These are phyloP conservation scores for Morella rubra DNA, from an alignment of 306 rosid genomes.

Conservation along the genomic window DNA sequence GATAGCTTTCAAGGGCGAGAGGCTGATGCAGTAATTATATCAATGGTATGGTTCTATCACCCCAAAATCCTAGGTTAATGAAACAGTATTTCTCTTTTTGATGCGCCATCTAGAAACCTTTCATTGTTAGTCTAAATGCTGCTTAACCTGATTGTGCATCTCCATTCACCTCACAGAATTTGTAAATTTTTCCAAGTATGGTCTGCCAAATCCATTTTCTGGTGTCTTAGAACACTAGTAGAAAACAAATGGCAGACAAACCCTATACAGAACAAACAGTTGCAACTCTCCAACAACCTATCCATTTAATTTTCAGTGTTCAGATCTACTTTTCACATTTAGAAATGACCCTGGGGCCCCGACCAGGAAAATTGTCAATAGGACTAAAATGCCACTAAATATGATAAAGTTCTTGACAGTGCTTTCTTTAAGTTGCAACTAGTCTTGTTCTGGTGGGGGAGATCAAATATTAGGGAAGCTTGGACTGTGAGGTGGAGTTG, in stretches of 20 bases:
- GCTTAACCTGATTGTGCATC: neutral
- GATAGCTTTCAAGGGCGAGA: slow-evolving; percentile 95
- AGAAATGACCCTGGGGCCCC: neutral
- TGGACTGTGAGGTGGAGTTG: neutral
- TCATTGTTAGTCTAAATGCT: neutral
- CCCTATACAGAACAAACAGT: neutral
- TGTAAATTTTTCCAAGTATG: neutral
- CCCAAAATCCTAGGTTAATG: neutral
- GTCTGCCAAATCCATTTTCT: neutral
- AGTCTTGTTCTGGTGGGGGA: neutral
- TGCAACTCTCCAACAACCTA: neutral
- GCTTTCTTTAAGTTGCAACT: neutral
- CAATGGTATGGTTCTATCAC: slow-evolving; percentile 54
- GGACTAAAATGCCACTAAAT: neutral
- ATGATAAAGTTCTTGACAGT: neutral
- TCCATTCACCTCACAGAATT: neutral
- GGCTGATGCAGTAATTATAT: slow-evolving; percentile 87
- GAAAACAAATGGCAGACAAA: neutral
- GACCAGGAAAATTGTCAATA: neutral
- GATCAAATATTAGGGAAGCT: neutral
- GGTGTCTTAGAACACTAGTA: neutral
- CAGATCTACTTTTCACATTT: neutral
- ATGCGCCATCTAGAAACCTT: neutral
- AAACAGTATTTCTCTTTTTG: neutral
- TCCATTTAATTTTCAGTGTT: neutral